Base-by-base conservation (phyloP, 305 asterid genomes). In the Fraxinus angustifolia region DNA sequence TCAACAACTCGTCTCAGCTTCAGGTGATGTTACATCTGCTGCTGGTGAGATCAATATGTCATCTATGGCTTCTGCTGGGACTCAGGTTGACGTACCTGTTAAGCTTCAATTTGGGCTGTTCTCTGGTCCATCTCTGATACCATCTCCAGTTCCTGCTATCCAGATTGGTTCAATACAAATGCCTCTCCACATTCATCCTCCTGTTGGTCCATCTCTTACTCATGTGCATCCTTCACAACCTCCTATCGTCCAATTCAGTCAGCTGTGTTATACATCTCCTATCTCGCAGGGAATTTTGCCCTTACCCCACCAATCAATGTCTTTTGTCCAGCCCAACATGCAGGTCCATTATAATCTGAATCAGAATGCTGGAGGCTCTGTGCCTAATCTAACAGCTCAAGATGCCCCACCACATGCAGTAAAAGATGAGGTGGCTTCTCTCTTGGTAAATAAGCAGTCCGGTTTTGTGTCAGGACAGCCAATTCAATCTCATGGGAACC, bases 81-180 rank as follows among this genome's bases (percentile, higher is more conserved):
- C 79, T 83, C 91, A 82, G 83, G 88, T 85, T 78, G 98, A 96
- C 84, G 62, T 87, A 81, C 95, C 98, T 53, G 87, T 91, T 78
- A 89, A 92, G 77, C 92, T 93, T 88, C 98, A 93, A 90, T 96
- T 96, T 92, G 99, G 99, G 79, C 90, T 96, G 81, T 96, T 94
- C 88, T 89, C 98, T 80, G 98, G 98, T 81, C 97, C 99, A 38
- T 86, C 99, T 67, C 84, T 94, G 87, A 91, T 96, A 86, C 97
- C 98, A 76, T 90, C 98, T 87, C 98, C 97, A 1, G 95, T 96
- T 86, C 96, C 97, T 28, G 91, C 98, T 31, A 94, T 96, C 87
- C 99, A 96, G 92, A 96, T 96, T 83, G 98, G 99, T 87, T 96
- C 99, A n/a, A 94, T 96, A 76, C 98, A 94, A 90, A 96, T 96